These are phyloP conservation scores for Suillus weaverae DNA, from an alignment of 768 basidiomycete species.

Conservation along the genomic window DNA sequence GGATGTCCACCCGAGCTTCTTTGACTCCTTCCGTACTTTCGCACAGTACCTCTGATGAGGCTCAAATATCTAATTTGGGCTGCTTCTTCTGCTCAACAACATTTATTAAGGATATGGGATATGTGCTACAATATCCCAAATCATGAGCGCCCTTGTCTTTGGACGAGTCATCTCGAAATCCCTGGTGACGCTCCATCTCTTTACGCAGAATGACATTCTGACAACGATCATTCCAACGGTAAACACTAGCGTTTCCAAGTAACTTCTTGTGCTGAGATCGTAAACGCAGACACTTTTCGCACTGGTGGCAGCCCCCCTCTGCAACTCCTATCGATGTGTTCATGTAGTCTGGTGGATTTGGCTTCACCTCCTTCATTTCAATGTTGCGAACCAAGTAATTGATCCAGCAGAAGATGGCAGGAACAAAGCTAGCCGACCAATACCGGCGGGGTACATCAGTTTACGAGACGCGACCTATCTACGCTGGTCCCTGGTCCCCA, in stretches of 20 bases:
- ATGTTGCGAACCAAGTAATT: conserved; percentile 43
- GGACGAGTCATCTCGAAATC: conserved; percentile 14
- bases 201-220: conserved; percentile 25
- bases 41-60: neutral
- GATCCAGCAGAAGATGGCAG: conserved; percentile 41
- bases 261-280: neutral
- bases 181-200: conserved; percentile 22
- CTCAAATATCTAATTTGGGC: neutral
- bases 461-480: conserved; percentile 35
- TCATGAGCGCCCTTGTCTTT: conserved; percentile 19
- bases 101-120: conserved; percentile 16
- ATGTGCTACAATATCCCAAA: conserved; percentile 18
- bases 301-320: conserved; percentile 32
- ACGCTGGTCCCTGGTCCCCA: conserved; percentile 36
- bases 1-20: neutral
- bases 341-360: conserved; percentile 45
- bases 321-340: conserved; percentile 18
- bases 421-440: conserved; percentile 47
- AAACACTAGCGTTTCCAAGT: neutral
- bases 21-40: neutral
- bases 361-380: conserved; percentile 47
- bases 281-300: conserved; percentile 36
- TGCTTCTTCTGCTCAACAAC: neutral
- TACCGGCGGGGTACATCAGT: conserved; percentile 45
- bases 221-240: conserved; percentile 32